phyloP scores from a whole-genome alignment of 1,139 yeast species.

The Candida sanyaensis region DNA sequence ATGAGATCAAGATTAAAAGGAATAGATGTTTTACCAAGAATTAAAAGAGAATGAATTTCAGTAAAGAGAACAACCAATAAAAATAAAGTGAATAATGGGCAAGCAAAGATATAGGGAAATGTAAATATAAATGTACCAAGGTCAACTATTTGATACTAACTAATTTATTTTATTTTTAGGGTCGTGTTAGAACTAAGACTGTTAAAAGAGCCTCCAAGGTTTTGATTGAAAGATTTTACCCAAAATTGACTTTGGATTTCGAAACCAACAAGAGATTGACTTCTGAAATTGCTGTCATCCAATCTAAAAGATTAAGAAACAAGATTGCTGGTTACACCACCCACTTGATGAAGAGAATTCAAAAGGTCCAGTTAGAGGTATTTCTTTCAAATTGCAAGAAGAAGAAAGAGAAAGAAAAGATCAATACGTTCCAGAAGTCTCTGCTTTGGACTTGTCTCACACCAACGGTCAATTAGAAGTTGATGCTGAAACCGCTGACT shows the following conservation, averaged over 20 bases:
- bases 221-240: constrained; percentile 99
- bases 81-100: neutral
- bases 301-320: constrained; percentile 99
- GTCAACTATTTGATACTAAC: constrained; percentile 27
- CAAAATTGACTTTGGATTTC: constrained; percentile 98
- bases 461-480: constrained; percentile 96
- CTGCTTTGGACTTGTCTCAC: constrained; percentile 98
- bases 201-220: constrained; percentile 99
- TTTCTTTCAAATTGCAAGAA: constrained; percentile 99
- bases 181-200: constrained; percentile 99
- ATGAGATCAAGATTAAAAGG: neutral
- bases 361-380: constrained; percentile 99
- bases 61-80: no score
- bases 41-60: no score
- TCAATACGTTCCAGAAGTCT: constrained; percentile 99
- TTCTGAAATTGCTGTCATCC: constrained; percentile 97
- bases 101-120: neutral
- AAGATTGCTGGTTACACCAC: constrained; percentile 99
- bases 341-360: constrained; percentile 99
- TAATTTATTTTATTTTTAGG: constrained; percentile 44
- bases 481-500: constrained; percentile 96
- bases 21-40: neutral
- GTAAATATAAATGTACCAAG: neutral
- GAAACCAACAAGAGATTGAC: constrained; percentile 99
- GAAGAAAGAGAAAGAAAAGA: constrained; percentile 99